These are phyloP conservation scores for Xylariomycetidae sp. DNA, from an alignment of 2,329 filamentous ascomycete genomes.

Conservation along the genomic window DNA sequence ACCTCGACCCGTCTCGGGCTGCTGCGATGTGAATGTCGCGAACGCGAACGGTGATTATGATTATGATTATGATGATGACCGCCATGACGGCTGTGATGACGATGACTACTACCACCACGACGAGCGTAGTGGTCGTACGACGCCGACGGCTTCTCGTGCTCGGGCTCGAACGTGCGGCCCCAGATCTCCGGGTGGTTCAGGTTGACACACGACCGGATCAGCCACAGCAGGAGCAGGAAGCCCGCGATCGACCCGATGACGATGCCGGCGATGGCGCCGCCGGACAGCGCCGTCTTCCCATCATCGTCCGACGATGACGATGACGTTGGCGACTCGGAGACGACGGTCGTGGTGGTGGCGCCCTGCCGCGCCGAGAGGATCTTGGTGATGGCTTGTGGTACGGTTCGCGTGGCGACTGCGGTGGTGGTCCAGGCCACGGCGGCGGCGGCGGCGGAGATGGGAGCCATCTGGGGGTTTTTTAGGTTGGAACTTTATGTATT, in stretches of 20 bases:
- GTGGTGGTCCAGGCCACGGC: too few relatives aligned
- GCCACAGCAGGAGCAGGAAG: slow-evolving; percentile 42
- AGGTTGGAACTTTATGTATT: too few relatives aligned
- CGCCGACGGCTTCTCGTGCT: slow-evolving; percentile 18
- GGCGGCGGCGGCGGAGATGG: too few relatives aligned
- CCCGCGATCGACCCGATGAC: slow-evolving; percentile 44
- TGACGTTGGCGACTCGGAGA: too few relatives aligned
- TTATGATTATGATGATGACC: slow-evolving; percentile 12
- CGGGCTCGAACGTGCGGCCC: slow-evolving; percentile 22
- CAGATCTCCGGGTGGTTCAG: slow-evolving; percentile 25
- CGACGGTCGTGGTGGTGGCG: too few relatives aligned
- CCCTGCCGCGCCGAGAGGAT: slow-evolving; percentile 19
- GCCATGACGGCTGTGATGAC: slow-evolving; percentile 6
- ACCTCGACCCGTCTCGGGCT: slow-evolving; percentile 14
- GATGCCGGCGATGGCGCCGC: slow-evolving; percentile 48
- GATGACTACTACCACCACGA: too few relatives aligned
- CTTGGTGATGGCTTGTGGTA: slow-evolving; percentile 16
- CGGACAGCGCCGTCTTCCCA: slow-evolving; percentile 33
- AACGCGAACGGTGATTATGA: slow-evolving; percentile 16
- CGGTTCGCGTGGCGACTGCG: slow-evolving; percentile 20
- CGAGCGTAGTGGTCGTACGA: slow-evolving; percentile 1
- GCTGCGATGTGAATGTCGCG: slow-evolving; percentile 12
- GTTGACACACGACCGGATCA: slow-evolving; percentile 41
- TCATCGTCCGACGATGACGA: too few relatives aligned
- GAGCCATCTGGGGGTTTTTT: too few relatives aligned